Evolutionary conservation across 768 basidiomycete genomes (phyloP), one percentile per base, ranked within the genome.

Genomic region (Leccinum imitatum): DNA sequence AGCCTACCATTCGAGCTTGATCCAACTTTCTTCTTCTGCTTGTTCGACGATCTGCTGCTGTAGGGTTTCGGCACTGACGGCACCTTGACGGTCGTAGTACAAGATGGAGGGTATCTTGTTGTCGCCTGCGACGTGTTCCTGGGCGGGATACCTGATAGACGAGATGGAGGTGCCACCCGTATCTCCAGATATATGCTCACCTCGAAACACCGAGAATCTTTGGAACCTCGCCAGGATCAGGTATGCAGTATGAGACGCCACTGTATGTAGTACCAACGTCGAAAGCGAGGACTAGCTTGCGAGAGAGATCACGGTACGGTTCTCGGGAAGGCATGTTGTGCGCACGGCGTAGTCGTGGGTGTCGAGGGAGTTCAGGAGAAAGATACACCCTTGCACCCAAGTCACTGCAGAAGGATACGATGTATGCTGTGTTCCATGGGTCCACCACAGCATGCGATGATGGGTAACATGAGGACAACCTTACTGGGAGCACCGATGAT

Each of bases 31-130:
- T 0, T 79, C 76, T 46, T 77, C 76, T 1, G 79, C 80, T 50
- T 69, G 61, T 4, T 76, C 76, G n/a, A 76, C 65, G 23, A 76
- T 65, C 9, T 71, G 69, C 33, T 75, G 72, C 13, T 74, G 69
- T 15, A 64, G 25, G 0, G 80, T 75, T 57, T 81, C 81, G 3
- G 79, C 80, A 0, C 82, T 73, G 4, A 78, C 69, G 1, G 39
- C 35, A 3, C 80, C 81, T 17, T 71, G 60, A 14, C 61, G 55
- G 58, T 82, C 81, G 59, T 84, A 84, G 58, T 79, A 79, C 14
- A 84, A 59, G 30, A 82, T 70, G 1, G 80, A 79, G 48, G 80
- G 82, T 46, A 84, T 80, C 59, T 82, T 84, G 25, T 74, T 77
- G 54, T 81, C 77, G 3, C 79, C 77, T 4, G 77, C 78, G 19